Evolutionary conservation across 768 basidiomycete genomes (phyloP), one percentile per base, ranked within the genome.

Genomic region (Kwoniella dejecticola): DNA sequence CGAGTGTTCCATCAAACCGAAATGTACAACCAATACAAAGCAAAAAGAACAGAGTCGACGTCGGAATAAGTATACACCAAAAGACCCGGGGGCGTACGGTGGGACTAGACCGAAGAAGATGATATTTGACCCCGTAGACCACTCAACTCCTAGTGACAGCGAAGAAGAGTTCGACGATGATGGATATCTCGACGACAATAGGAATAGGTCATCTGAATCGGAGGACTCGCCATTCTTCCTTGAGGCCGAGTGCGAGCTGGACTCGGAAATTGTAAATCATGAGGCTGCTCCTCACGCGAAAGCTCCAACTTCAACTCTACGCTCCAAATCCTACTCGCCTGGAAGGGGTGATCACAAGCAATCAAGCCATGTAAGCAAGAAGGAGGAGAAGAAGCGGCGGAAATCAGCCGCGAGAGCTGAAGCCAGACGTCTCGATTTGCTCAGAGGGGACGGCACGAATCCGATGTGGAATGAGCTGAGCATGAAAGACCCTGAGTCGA

Each of bases 401-500:
- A 69, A 70, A 38, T 63, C 67, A 2, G 57, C 48, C 1, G 60
- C 60, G 27, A 62, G 61, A 42, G 46, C 62, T n/a, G 72, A 76
- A 55, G 52, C 63, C 11, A 54, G 77, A n/a, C 54, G 77, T 15
- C 41, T 78, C 45, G 70, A 75, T 48, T 52, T 78, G 15, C 50
- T 76, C 5, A 62, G 70, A 21, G 77, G 77, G 1, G 77, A 78
- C 53, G 76, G 76, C 2, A 71, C 60, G 0, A 59, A 55, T 52
- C 67, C 69, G 5, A 33, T 70, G 12, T 69, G 67, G 70, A 31
- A 26, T 21, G 61, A 62, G 19, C 53, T 54, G 50, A 30, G 17
- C 31, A 3, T 30, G 19, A 26, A 50, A n/a, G 26, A 15, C 24
- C 46, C n/a, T n/a, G n/a, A n/a, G n/a, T n/a, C n/a, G n/a, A n/a